These are phyloP conservation scores for Fusarium transvaalense DNA, from an alignment of 2,329 filamentous ascomycete species.

Conservation along the genomic window DNA sequence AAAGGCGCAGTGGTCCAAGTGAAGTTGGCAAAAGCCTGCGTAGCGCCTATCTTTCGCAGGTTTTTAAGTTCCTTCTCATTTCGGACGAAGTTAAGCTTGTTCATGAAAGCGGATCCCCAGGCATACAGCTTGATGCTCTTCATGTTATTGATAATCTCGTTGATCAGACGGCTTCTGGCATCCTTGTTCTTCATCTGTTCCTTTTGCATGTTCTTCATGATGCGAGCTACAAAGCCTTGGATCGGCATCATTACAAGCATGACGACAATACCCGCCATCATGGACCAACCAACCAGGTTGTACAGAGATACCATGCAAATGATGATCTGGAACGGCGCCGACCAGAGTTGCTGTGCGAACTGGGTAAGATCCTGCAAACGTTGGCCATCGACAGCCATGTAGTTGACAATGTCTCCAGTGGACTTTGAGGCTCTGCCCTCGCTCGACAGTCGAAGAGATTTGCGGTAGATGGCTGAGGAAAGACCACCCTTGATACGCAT, in stretches of 20 bases:
- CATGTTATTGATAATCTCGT: conserved; percentile 99
- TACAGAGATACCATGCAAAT: conserved; percentile 97
- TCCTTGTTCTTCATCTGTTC: conserved; percentile 99
- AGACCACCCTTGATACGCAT: conserved; percentile 96
- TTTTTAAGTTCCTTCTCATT: conserved; percentile 97
- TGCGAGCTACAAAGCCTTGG: conserved; percentile 89
- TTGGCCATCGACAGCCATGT: conserved; percentile 99
- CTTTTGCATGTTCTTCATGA: conserved; percentile 96
- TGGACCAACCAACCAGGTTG: conserved; percentile 92
- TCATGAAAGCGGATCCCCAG: conserved; percentile 97
- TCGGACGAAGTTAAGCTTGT: conserved; percentile 93
- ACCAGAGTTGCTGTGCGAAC: conserved; percentile 96
- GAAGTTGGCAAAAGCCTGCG: conserved; percentile 94
- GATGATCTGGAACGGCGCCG: conserved; percentile 94
- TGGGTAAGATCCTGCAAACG: conserved; percentile 94
- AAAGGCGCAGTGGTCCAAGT: conserved; percentile 99
- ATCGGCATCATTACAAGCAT: conserved; percentile 99
- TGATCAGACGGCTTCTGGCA: conserved; percentile 89
- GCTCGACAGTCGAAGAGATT: conserved; percentile 90
- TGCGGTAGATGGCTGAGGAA: conserved; percentile 91
- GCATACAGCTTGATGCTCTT: conserved; percentile 99
- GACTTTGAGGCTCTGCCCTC: conserved; percentile 90
- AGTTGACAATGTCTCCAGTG: conserved; percentile 98
- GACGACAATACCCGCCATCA: conserved; percentile 93
- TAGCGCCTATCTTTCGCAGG: conserved; percentile 93